Evolutionary conservation across 1,284 basidiomycete species (phyloP), one percentile per base, ranked within the genome.

Genomic region (Anthracocystis panici-leucophaei): DNA sequence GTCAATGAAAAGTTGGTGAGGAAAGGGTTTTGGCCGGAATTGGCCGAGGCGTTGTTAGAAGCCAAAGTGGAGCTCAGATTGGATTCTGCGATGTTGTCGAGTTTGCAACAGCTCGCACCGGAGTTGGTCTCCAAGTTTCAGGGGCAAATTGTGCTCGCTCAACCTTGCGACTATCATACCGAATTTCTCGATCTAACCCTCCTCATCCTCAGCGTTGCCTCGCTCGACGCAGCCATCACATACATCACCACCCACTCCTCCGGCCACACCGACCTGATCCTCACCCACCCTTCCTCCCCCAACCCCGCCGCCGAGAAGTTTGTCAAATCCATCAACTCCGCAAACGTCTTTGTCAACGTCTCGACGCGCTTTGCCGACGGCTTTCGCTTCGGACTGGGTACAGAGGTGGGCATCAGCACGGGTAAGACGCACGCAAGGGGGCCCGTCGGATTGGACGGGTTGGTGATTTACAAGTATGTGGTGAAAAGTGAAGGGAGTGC

Each of bases 381-480:
- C 1, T 98, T 96, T 86, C 87, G 97, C 61, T 99, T 95, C 86
- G 97, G 97, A 0, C 93, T 97, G 75, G 97, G 97, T 1, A 96
- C 97, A 2, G 97, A 99, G 86, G 96, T 99, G 1, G 97, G 97
- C 10, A 97, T 99, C 83, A 93, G 92, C 83, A 99, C 97, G 0
- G 95, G 95, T 2, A 91, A 93, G 80, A 97, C 97, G 58, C 97
- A 99, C 82, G 96, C 97, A 2, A 88, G 97, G 31, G 97, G 97
- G 2, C 97, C 97, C 0, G 97, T 99, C 1, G 97, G 97, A 0
- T 87, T 99, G 57, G 95, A 98, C 75, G 97, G 97, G 0, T 50
- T 84, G 16, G 82, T 84, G 12, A 84, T 76, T 9, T 84, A 84
- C 70, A 84, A 84, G 66, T 84, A 84, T 29, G 65, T 84, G 0